These are phyloP conservation scores for Chlamydomonas asymmetrica DNA, from an alignment of 139 green algal species.

Conservation along the genomic window DNA sequence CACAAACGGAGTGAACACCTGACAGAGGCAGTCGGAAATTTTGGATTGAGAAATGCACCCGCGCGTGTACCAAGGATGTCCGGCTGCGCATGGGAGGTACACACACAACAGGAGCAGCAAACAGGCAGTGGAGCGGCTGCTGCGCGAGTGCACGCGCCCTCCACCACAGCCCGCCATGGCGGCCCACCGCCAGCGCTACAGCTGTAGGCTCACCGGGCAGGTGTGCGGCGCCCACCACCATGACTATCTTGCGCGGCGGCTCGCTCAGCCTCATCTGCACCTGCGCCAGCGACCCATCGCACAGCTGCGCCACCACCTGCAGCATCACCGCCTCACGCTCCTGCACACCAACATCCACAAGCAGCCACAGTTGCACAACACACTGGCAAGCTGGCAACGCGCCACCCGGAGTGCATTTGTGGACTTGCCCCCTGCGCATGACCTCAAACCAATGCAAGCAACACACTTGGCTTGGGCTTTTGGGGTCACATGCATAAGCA, in stretches of 20 bases:
- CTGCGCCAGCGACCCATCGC: constrained; percentile 24
- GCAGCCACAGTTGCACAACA: not conserved
- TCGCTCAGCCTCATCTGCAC: not conserved
- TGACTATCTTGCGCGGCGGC: constrained; percentile 2
- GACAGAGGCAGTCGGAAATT: too few species aligned
- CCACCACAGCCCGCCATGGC: not conserved
- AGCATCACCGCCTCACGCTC: constrained; percentile 56
- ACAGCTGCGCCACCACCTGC: constrained; percentile 19
- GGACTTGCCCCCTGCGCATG: too few species aligned
- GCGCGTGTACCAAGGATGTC: too few species aligned
- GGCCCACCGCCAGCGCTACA: not conserved
- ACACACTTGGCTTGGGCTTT: too few species aligned
- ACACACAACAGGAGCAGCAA: too few species aligned
- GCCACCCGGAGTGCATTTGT: not conserved
- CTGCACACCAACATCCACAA: constrained; percentile 21
- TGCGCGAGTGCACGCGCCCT: too few species aligned
- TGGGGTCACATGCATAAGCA: too few species aligned
- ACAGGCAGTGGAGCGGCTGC: too few species aligned
- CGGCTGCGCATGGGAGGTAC: too few species aligned
- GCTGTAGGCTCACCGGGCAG: constrained; percentile 23
- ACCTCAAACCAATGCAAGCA: too few species aligned
- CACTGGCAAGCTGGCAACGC: not conserved
- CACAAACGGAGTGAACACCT: too few species aligned
- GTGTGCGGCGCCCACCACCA: constrained; percentile 48
- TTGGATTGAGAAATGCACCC: too few species aligned